Evolutionary conservation across 192 early-diverging fungal genomes (phyloP).

Genomic region (Glomus cerebriforme): DNA sequence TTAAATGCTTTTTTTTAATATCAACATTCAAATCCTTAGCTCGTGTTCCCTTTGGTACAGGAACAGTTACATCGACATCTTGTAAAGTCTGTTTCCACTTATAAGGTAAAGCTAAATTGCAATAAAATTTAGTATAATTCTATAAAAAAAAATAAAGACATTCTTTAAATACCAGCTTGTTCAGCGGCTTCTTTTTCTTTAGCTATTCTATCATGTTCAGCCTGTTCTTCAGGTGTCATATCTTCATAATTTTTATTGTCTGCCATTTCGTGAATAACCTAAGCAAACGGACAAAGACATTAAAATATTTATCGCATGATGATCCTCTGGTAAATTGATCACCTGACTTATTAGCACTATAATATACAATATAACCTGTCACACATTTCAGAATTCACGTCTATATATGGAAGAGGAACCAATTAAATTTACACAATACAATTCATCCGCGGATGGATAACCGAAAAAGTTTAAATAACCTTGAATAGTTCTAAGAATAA

Average conservation of each 20-base stretch:
- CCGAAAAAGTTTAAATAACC: no score
- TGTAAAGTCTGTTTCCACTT: slow-evolving; percentile 81
- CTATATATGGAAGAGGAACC: no score
- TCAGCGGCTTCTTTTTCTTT: slow-evolving; percentile 55
- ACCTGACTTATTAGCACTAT: no score
- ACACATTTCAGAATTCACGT: no score
- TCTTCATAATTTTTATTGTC: slow-evolving; percentile 37
- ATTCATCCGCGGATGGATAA: no score
- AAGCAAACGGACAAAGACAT: no score
- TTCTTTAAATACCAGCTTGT: slow-evolving; percentile 45
- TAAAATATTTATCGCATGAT: no score
- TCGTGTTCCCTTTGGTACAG: slow-evolving; percentile 73
- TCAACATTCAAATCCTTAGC: slow-evolving; percentile 66
- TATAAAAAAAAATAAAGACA: background rate
- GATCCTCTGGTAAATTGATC: no score
- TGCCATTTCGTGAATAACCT: background rate
- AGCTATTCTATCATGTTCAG: slow-evolving; percentile 41
- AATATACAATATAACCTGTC: no score
- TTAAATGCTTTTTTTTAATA: slow-evolving; percentile 67
- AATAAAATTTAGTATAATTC: background rate
- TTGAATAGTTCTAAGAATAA: no score
- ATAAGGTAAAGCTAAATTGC: slow-evolving; percentile 63
- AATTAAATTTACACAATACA: no score
- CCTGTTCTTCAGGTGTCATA: slow-evolving; percentile 55
- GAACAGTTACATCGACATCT: slow-evolving; percentile 77